Evolutionary conservation across 106 monocot genomes (phyloP), one percentile per base, ranked within the genome.

Genomic region (Allium fistulosum): DNA sequence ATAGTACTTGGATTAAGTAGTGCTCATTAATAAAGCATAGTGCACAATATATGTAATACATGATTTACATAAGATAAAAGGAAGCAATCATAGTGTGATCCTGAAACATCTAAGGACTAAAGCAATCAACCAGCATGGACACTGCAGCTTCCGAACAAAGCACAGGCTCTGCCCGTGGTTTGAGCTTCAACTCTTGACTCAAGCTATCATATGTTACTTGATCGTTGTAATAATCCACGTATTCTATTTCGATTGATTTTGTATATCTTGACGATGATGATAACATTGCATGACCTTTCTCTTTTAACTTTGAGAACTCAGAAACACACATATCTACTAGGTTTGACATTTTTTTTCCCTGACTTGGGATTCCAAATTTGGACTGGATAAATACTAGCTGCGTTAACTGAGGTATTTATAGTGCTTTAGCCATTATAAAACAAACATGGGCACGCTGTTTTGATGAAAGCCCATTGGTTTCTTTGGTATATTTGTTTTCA

Each of bases 71-170:
- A 37, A 2, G 5, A 37, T 37, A 37, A 37, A 5, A 37, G 37
- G 4, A 37, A 37, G 37, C 37, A 37, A 37, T 37, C 37, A 2
- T 5, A 4, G 0, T 37, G 37, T 37, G 37, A 37, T 37, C 37
- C 3, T 12, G 2, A 16, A 12, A 2, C 2, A 13, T 22, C 17
- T 8, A 60, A 60, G 59, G 59, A 22, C 4, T 60, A 22, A 60
- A 60, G 22, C 59, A 60, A 9, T 60, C 59, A 6, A 60, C 59
- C 59, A 60, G 0, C 59, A 60, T 60, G 59, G 59, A 60, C 59
- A 60, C 59, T 10, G 59, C 59, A 22, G 7, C 59, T 9, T 60
- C 59, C 59, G 59, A 60, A 22, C 59, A 60, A 22, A 60, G 3
- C 59, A 17, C 17, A 15, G 8, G 17, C 59, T 9, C n/a, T 2